Conservation (phyloP, 192 early-diverging fungal genomes). For the Podila epicladia region DNA sequence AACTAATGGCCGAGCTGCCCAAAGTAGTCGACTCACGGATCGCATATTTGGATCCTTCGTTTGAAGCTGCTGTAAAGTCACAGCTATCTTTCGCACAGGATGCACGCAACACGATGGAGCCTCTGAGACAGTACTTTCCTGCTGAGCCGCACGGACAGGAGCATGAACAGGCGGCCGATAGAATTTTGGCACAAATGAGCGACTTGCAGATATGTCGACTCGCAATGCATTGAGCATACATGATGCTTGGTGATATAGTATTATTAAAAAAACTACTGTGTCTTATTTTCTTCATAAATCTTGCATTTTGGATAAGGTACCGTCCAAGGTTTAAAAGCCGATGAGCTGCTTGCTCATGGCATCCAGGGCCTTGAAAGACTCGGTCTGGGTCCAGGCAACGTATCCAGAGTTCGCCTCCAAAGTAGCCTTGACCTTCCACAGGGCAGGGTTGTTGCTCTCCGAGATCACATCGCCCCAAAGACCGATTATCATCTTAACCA, state of each 20-base stretch:
- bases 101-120: constrained; percentile 78
- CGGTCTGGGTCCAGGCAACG: constrained; percentile 11
- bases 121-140: constrained; percentile 69
- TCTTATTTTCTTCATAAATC: neutral
- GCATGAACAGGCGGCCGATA: constrained; percentile 79
- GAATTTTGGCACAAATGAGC: constrained; percentile 88
- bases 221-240: constrained; percentile 3
- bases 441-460: constrained; percentile 13
- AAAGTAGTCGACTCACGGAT: constrained; percentile 89
- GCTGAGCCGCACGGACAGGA: constrained; percentile 58
- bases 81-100: constrained; percentile 93
- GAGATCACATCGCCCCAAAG: constrained; percentile 4
- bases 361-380: constrained; percentile 12
- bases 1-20: constrained; percentile 88
- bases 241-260: neutral
- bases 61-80: constrained; percentile 94
- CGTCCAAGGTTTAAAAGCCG: neutral
- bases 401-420: constrained; percentile 3
- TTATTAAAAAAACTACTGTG: neutral
- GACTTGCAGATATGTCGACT: constrained; percentile 90
- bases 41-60: constrained; percentile 93
- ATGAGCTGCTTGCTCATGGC: neutral
- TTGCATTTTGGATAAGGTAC: no score
- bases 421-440: constrained; percentile 14
- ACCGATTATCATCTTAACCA: constrained; percentile 5